phyloP scores from a whole-genome alignment of 1,139 yeast species.

The Taiozyma sp. region DNA sequence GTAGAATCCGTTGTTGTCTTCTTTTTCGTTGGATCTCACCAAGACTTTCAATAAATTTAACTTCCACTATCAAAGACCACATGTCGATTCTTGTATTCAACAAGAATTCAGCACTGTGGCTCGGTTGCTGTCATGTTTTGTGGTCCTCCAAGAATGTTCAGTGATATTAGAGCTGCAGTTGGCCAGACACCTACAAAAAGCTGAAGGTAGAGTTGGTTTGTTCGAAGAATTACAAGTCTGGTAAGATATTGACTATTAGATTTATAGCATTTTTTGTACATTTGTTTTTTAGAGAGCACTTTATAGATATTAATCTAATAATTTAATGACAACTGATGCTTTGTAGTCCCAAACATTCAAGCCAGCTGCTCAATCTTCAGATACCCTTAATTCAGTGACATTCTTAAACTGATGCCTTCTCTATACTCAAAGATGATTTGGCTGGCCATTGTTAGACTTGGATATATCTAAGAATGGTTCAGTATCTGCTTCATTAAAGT shows the following conservation, averaged over 20 bases:
- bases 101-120: slow-evolving; percentile 27
- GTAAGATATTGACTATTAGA: slow-evolving; percentile 15
- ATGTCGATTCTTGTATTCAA: slow-evolving; percentile 28
- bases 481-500: no score
- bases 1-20: slow-evolving; percentile 47
- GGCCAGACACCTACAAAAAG: slow-evolving; percentile 27
- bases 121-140: slow-evolving; percentile 25
- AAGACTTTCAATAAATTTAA: slow-evolving; percentile 38
- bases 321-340: no score
- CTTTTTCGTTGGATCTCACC: slow-evolving; percentile 34
- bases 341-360: no score
- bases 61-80: slow-evolving; percentile 38
- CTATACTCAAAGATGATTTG: no score
- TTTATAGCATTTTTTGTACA: no score
- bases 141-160: slow-evolving; percentile 47
- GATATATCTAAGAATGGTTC: no score
- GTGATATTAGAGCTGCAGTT: slow-evolving; percentile 35
- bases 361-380: no score
- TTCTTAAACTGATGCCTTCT: no score
- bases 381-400: no score
- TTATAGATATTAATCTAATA: no score
- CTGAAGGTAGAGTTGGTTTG: slow-evolving; percentile 38
- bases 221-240: slow-evolving; percentile 40
- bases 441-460: no score
- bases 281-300: no score